Percentiles rank a stretch among this genome's conserved stretches.
Conservation (phyloP, 257 asterid species). For the Linaria vulgaris region DNA sequence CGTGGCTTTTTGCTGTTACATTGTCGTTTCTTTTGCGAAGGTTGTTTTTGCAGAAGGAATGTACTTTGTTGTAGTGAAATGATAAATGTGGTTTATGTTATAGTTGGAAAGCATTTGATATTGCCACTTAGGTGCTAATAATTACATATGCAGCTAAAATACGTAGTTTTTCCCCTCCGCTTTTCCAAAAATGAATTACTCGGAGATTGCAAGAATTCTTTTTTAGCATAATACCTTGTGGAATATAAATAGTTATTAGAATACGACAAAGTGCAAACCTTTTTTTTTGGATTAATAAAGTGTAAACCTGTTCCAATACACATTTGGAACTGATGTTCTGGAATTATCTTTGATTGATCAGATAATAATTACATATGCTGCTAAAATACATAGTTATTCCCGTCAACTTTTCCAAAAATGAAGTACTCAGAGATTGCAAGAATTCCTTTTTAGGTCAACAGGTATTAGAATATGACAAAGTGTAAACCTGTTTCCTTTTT, state of each 20-base stretch:
- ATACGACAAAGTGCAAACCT: no score
- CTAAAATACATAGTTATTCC: no score
- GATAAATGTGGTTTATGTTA: slow-evolving; percentile 13
- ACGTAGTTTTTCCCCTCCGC: no score
- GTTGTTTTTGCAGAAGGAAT: neutral
- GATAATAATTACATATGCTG: slow-evolving; percentile 1
- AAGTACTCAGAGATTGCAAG: neutral
- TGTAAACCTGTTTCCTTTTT: no score
- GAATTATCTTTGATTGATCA: neutral
- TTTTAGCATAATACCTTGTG: neutral
- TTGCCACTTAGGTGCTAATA: slow-evolving; percentile 4
- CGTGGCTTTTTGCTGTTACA: neutral
- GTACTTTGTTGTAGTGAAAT: slow-evolving; percentile 2
- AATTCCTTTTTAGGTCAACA: neutral
- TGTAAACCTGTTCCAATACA: neutral
- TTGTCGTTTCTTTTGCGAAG: neutral
- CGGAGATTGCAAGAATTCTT: neutral
- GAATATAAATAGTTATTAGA: neutral
- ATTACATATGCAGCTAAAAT: neutral
- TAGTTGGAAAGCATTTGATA: slow-evolving; percentile 5
- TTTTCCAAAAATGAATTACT: neutral
- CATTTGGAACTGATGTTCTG: neutral
- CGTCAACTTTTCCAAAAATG: no score
- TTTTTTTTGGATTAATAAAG: no score
- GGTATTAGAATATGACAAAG: no score